Conservation (phyloP, 2,329 filamentous ascomycete species). For the Pseudogymnoascus sp. region DNA sequence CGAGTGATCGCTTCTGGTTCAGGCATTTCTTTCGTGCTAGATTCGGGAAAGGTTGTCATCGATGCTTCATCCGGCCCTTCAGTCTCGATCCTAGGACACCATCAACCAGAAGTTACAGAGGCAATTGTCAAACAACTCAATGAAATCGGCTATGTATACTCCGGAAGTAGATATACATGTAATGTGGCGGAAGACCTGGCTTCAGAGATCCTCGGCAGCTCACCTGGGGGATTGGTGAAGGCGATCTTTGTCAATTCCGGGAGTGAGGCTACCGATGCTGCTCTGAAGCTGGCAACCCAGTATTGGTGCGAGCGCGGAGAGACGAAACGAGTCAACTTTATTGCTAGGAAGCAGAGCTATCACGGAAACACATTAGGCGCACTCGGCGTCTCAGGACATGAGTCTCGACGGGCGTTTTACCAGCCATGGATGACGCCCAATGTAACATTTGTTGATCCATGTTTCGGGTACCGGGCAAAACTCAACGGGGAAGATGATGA, state of each 20-base stretch:
- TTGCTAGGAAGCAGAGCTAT: conserved; percentile 54
- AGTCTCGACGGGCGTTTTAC: conserved; percentile 45
- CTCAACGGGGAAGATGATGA: conserved; percentile 38
- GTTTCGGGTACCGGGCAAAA: conserved; percentile 50
- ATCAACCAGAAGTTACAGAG: not conserved
- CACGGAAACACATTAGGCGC: conserved; percentile 58
- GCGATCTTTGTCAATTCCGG: conserved; percentile 48
- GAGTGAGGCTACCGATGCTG: conserved; percentile 55
- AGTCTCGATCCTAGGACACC: not conserved
- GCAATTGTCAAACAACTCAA: not conserved
- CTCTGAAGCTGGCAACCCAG: conserved; percentile 56
- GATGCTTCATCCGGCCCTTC: not conserved
- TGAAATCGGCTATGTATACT: not conserved
- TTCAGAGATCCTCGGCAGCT: conserved; percentile 30
- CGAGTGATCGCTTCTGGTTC: not conserved
- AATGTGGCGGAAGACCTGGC: conserved; percentile 39
- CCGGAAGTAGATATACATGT: conserved; percentile 25
- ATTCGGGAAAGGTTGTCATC: not conserved
- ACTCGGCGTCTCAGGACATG: conserved; percentile 48
- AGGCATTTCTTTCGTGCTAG: not conserved
- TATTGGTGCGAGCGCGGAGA: conserved; percentile 44
- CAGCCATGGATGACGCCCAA: conserved; percentile 43
- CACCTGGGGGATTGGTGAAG: conserved; percentile 36
- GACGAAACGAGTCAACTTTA: conserved; percentile 44
- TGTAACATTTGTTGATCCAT: conserved; percentile 47